Base-by-base conservation (phyloP, 805 yeast genomes). In the Huiozyma naganishii region DNA sequence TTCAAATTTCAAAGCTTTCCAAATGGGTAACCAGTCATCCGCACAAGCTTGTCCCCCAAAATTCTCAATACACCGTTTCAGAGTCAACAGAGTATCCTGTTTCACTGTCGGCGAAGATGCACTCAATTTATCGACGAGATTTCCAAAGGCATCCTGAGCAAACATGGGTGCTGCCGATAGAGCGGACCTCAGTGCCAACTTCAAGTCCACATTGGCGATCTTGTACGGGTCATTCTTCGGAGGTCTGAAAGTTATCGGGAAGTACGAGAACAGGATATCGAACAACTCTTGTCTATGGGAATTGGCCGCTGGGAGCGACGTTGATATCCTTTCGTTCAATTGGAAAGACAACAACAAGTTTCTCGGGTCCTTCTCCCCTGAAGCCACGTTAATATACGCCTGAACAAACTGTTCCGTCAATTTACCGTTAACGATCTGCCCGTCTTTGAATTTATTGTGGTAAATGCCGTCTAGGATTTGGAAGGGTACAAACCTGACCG, bases 221-320 rank as follows among this genome's bases (percentile, higher is more conserved):
- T 80, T 77, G 59, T 88, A 87, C 53, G 90, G 95, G 59, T 85
- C 85, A 51, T 72, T 69, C 40, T 79, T 76, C 4, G 97, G 95
- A 1, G 97, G 95, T 45, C 79, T 80, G 65, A 94, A 92, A 1
- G 96, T 83, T 37, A 92, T 89, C 9, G 99, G 99, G 67, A 90
- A 92, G 65, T 92, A 92, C 62, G 98, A 92, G 59, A 90, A 94
- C 36, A 86, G 70, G 32, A 83, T 77, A 58, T 92, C 98, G 58
- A 89, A 94, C 46, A 92, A 60, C 7, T 84, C 86, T 50, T 82
- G 81, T 30, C 73, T 56, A 54, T 60, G 65, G n/a, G 62, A 59
- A 36, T 62, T 50, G 2, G 23, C 42, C 3, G 27, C 34, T 7
- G 39, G 43, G 8, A 54, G 47, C 11, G 58, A 49, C 28, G 77